A percentile compares a stretch with the other conserved stretches of the same genome.
These are phyloP conservation scores for Aplosporella prunicola DNA, from an alignment of 2,329 filamentous ascomycete genomes.

Conservation along the genomic window DNA sequence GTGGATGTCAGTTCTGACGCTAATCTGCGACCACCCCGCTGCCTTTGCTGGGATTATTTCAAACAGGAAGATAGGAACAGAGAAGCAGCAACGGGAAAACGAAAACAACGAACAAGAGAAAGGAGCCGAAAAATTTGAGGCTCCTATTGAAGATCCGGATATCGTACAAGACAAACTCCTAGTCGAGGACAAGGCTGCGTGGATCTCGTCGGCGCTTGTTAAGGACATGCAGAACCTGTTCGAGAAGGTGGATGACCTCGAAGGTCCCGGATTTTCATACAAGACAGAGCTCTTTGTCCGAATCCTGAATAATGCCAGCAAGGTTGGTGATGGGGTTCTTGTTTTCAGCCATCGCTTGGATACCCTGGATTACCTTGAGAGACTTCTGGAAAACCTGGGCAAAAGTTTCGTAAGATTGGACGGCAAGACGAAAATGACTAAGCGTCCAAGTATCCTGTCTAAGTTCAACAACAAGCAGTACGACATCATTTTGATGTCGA, in stretches of 20 bases:
- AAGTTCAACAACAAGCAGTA: slow-evolving; percentile 56
- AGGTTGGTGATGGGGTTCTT: slow-evolving; percentile 61
- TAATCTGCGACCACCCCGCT: slow-evolving; percentile 51
- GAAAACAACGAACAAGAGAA: slow-evolving; percentile 2
- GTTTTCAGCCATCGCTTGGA: slow-evolving; percentile 68
- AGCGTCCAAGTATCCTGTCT: slow-evolving; percentile 44
- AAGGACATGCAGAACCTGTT: background rate
- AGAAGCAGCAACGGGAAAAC: background rate
- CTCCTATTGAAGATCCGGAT: background rate
- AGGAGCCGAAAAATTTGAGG: background rate
- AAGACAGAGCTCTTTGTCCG: slow-evolving; percentile 58
- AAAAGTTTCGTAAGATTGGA: slow-evolving; percentile 50
- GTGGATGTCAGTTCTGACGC: slow-evolving; percentile 44
- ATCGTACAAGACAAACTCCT: background rate
- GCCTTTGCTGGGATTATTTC: no score
- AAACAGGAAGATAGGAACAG: slow-evolving; percentile 16
- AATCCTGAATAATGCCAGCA: slow-evolving; percentile 58
- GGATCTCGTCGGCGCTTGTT: background rate
- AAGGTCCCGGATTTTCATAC: slow-evolving; percentile 49
- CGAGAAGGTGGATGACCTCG: slow-evolving; percentile 19
- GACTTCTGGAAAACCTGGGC: slow-evolving; percentile 42
- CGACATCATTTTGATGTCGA: slow-evolving; percentile 69
- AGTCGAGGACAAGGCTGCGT: no score
- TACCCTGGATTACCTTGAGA: slow-evolving; percentile 60
- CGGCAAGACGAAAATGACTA: slow-evolving; percentile 48